Conservation (phyloP, 2,329 filamentous ascomycete genomes). For the Akanthomyces muscarius region DNA sequence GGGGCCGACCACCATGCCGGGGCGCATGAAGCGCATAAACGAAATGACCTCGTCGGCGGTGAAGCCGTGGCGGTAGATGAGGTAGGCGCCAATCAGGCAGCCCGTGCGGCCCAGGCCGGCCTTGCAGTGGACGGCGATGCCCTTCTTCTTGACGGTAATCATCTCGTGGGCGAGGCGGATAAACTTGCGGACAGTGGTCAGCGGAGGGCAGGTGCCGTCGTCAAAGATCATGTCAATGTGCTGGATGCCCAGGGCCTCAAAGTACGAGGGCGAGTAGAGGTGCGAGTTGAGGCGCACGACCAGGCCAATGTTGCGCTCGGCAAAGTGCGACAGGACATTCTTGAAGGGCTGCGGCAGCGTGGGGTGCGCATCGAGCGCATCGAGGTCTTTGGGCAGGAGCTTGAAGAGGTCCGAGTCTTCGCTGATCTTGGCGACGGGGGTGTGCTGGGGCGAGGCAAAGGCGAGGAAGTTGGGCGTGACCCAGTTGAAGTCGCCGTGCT, state of each 20-base stretch:
- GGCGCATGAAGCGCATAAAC: constrained; percentile 98
- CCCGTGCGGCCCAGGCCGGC: constrained; percentile 92
- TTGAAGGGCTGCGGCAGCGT: constrained; percentile 84
- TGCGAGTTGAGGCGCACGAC: constrained; percentile 95
- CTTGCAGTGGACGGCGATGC: constrained; percentile 97
- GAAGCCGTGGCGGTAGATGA: constrained; percentile 96
- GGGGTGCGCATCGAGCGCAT: constrained; percentile 65
- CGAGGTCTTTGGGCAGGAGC: constrained; percentile 70
- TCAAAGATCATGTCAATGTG: constrained; percentile 99
- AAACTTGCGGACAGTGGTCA: constrained; percentile 88
- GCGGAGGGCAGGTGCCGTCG: constrained; percentile 89
- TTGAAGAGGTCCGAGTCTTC: constrained; percentile 69
- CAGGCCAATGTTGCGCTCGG: constrained; percentile 80
- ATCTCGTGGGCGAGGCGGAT: constrained; percentile 92
- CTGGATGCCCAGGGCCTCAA: constrained; percentile 89
- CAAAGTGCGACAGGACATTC: constrained; percentile 89
- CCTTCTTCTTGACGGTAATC: constrained; percentile 85
- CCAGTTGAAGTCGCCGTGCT: constrained; percentile 99
- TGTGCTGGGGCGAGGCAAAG: constrained; percentile 89
- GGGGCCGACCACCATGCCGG: constrained; percentile 97
- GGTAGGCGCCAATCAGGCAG: constrained; percentile 92
- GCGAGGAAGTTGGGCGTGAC: constrained; percentile 91
- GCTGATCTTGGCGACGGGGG: constrained; percentile 68
- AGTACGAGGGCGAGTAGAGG: constrained; percentile 95
- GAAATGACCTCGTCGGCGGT: constrained; percentile 96